phyloP scores from a whole-genome alignment of 1,284 basidiomycete genomes.

The Somion occarium region DNA sequence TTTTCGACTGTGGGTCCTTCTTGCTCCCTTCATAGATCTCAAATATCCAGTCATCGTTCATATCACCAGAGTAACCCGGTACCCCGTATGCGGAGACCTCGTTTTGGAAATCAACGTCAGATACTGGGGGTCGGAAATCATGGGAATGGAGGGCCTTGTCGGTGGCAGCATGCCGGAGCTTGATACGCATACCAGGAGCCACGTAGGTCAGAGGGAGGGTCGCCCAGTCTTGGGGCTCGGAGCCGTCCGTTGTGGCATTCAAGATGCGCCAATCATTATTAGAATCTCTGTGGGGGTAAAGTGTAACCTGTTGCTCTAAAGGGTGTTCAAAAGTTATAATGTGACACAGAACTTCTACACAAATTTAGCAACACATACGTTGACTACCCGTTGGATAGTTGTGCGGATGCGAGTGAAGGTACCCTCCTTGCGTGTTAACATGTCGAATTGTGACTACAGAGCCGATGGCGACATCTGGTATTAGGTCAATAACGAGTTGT shows the following conservation, averaged over 20 bases:
- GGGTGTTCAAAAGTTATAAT: neutral
- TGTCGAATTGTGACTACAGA: slow-evolving; percentile 85
- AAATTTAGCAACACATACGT: slow-evolving; percentile 45
- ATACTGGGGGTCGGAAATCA: slow-evolving; percentile 91
- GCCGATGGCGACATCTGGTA: slow-evolving; percentile 79
- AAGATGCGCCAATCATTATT: slow-evolving; percentile 90
- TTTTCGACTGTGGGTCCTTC: slow-evolving; percentile 62
- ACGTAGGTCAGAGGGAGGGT: slow-evolving; percentile 61
- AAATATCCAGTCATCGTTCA: slow-evolving; percentile 94
- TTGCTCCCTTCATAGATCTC: slow-evolving; percentile 78
- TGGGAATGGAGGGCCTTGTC: slow-evolving; percentile 93
- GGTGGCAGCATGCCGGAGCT: slow-evolving; percentile 79
- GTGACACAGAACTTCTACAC: neutral
- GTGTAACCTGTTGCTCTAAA: slow-evolving; percentile 93
- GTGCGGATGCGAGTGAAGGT: slow-evolving; percentile 92
- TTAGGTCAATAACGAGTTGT: slow-evolving; percentile 6
- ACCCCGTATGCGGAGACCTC: slow-evolving; percentile 96
- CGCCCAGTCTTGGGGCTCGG: slow-evolving; percentile 53
- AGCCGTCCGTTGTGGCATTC: slow-evolving; percentile 56
- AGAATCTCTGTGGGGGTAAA: slow-evolving; percentile 92
- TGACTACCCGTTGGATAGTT: slow-evolving; percentile 85
- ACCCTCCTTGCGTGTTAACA: slow-evolving; percentile 95
- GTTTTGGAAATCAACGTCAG: slow-evolving; percentile 98
- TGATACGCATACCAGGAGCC: slow-evolving; percentile 68
- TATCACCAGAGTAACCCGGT: slow-evolving; percentile 80